Conservation (phyloP, 108 stramenopile genomes). For the Fragilariopsis cylindrus region DNA sequence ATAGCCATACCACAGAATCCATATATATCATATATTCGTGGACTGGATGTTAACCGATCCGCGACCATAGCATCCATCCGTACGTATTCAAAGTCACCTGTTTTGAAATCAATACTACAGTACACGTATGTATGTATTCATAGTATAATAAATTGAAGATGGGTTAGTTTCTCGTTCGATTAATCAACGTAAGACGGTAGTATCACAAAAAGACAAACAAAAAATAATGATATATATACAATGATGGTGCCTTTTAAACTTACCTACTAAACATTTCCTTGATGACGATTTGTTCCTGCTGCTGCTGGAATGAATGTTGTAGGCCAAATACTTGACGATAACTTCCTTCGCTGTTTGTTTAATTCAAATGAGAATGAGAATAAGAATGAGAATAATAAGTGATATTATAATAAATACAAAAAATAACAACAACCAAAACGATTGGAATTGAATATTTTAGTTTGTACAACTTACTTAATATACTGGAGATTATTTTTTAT, state of each 20-base stretch:
- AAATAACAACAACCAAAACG: background rate
- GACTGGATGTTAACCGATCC: constrained; percentile 65
- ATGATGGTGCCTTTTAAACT: background rate
- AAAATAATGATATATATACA: no score
- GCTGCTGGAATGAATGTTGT: constrained; percentile 32
- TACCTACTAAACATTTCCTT: constrained; percentile 24
- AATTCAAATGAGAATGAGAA: constrained; percentile 10
- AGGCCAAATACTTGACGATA: constrained; percentile 62
- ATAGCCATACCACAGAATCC: constrained; percentile 65
- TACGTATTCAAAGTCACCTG: constrained; percentile 31
- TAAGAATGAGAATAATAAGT: constrained; percentile 7
- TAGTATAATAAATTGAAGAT: background rate
- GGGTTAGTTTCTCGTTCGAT: background rate
- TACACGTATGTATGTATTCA: background rate
- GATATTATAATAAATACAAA: background rate
- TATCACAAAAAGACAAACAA: background rate
- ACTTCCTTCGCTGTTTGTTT: constrained; percentile 32
- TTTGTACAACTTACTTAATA: constrained; percentile 28
- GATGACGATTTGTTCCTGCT: constrained; percentile 15
- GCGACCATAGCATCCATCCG: constrained; percentile 79
- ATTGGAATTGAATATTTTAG: background rate
- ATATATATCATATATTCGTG: constrained; percentile 70
- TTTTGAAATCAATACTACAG: background rate
- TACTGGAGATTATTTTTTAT: background rate
- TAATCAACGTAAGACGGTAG: background rate